Conservation (phyloP, 139 green algal species). For the Chlorella ohadii region DNA sequence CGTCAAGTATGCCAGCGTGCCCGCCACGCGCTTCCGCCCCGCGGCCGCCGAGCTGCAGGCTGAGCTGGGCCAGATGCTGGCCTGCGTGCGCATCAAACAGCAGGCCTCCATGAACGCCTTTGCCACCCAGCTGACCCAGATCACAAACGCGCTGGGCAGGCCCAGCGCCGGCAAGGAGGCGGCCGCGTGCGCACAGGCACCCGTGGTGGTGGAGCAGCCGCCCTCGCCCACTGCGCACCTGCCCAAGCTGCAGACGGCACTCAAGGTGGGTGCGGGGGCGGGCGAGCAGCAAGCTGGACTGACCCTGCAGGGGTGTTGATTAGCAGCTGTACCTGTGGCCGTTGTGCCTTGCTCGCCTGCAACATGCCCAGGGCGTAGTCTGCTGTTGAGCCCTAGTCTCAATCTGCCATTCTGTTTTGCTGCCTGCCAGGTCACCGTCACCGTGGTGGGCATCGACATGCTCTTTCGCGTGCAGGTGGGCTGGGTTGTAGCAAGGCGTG, state of each 20-base stretch:
- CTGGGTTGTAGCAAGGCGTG: too few species aligned
- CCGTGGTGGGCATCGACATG: slow-evolving; percentile 57
- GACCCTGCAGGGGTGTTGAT: too few species aligned
- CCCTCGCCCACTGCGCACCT: not conserved
- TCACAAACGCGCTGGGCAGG: slow-evolving; percentile 25
- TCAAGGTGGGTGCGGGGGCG: slow-evolving; percentile 13
- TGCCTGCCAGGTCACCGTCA: slow-evolving; percentile 49
- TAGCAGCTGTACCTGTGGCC: too few species aligned
- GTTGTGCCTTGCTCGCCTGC: too few species aligned
- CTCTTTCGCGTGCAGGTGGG: slow-evolving; percentile 41
- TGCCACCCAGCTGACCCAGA: slow-evolving; percentile 54
- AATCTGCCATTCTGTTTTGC: too few species aligned
- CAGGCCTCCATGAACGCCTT: slow-evolving; percentile 57
- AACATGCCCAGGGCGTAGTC: too few species aligned
- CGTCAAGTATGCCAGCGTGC: not conserved
- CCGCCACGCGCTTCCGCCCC: slow-evolving; percentile 6
- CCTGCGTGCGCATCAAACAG: slow-evolving; percentile 49
- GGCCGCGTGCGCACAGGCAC: too few species aligned
- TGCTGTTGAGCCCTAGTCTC: too few species aligned
- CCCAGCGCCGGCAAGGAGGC: not conserved
- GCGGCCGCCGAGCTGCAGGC: slow-evolving; percentile 19
- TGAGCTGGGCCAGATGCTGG: slow-evolving; percentile 65
- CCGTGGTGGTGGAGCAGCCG: not conserved
- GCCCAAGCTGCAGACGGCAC: slow-evolving; percentile 26
- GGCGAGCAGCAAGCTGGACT: too few species aligned